Evolutionary conservation across 768 basidiomycete genomes (phyloP), one percentile per base, ranked within the genome.

Genomic region (Dentipellis sp.): DNA sequence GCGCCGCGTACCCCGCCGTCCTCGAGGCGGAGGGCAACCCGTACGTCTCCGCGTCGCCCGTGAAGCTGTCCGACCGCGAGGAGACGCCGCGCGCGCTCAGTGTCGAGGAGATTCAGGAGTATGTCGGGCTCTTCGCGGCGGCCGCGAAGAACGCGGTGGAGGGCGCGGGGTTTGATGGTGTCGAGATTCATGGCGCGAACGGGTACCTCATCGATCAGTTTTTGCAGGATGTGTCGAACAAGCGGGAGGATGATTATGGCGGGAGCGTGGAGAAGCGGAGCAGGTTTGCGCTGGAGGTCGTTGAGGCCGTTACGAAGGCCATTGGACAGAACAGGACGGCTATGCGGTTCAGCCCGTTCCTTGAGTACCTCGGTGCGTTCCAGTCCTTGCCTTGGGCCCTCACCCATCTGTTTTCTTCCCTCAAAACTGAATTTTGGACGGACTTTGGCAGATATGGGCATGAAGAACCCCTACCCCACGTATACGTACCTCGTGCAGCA

Each of bases 381-480:
- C 14, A 10, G 6, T 45, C 42, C 10, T 14, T 17, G 19, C n/a
- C 12, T 17, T 17, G 16, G 19, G n/a, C 5, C 10, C 16, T n/a
- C 64, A 56, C 22, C 62, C 10, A 37, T 12, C 61, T 66, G 52
- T 42, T 59, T 35, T 58, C 61, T 40, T 61, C 63, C 46, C 49
- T 55, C 4, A 2, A 16, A 29, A 29, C 29, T 29, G 29, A 29
- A 3, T 29, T 29, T 48, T 29, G 29, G 29, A 29, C 29, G 29
- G 14, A 37, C 38, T 21, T 29, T n/a, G 2, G 52, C 35, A 62
- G 65, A 47, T 6, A 80, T 84, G 79, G 65, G 71, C 7, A 80
- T 81, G 78, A 59, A 63, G 3, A 74, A 85, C 56, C 83, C 82
- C 0, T 67, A 74, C 3, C 79, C 82, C 0, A 78, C 78, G 9